phyloP scores from a whole-genome alignment of 2,329 filamentous ascomycete species.

The Penicillium capsulatum region DNA sequence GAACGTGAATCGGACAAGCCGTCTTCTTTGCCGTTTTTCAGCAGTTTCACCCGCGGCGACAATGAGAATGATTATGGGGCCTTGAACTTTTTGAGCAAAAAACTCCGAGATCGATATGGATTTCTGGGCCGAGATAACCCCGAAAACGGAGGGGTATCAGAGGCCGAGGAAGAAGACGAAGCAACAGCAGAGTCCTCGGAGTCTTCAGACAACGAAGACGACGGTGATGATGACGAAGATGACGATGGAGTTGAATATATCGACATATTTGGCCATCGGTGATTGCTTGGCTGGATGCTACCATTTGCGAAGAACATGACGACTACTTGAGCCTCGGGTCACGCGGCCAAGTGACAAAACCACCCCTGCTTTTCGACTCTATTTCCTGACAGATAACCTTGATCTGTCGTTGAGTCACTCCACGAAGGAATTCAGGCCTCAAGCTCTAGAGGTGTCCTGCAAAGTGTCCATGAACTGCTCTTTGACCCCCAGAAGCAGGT shows the following conservation, averaged over 20 bases:
- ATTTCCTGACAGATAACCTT: no score
- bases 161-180: conserved; percentile 20
- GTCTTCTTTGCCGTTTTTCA: conserved; percentile 29
- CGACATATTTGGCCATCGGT: conserved; percentile 53
- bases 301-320: not conserved
- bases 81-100: conserved; percentile 53
- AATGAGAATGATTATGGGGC: conserved; percentile 48
- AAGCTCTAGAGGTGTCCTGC: no score
- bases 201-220: conserved; percentile 38
- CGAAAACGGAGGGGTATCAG: conserved; percentile 20
- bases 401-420: not conserved
- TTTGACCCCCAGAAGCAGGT: no score
- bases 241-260: conserved; percentile 50
- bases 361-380: not conserved
- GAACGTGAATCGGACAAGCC: conserved; percentile 30
- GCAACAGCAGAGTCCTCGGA: conserved; percentile 16
- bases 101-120: conserved; percentile 39
- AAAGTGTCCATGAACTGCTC: no score
- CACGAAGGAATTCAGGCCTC: no score
- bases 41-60: conserved; percentile 17
- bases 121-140: conserved; percentile 31
- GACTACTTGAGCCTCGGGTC: not conserved
- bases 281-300: conserved; percentile 12
- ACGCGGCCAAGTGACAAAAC: no score
- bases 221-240: conserved; percentile 49